Conservation (phyloP, 2,329 filamentous ascomycete genomes). For the Fonsecaea pedrosoi region DNA sequence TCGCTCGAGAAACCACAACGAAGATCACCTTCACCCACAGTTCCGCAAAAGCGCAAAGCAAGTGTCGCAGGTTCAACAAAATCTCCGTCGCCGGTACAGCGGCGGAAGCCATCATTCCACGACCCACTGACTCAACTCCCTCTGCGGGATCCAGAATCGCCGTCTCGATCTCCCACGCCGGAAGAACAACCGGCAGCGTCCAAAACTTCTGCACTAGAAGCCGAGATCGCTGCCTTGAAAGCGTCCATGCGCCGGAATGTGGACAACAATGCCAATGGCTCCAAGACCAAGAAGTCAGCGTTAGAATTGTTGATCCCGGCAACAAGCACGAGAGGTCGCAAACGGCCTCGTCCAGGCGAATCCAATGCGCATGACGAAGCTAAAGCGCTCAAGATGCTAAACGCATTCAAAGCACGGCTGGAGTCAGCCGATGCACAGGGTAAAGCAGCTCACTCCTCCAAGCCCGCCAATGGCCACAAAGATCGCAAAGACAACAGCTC, state of each 20-base stretch:
- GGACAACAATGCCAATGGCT: conserved; percentile 43
- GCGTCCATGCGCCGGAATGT: conserved; percentile 56
- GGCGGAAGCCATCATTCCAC: conserved; percentile 48
- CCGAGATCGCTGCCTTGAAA: conserved; percentile 54
- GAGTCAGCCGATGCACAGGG: conserved; percentile 55
- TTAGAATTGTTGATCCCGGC: conserved; percentile 57
- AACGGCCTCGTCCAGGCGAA: conserved; percentile 50
- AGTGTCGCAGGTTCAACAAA: conserved; percentile 23
- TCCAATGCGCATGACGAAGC: conserved; percentile 62
- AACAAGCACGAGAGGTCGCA: conserved; percentile 55
- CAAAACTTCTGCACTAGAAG: conserved; percentile 46
- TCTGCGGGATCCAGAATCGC: conserved; percentile 53
- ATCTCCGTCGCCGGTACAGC: conserved; percentile 39
- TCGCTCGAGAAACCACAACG: conserved; percentile 39
- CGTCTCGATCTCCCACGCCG: conserved; percentile 43
- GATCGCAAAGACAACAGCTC: conserved; percentile 7
- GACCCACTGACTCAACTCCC: conserved; percentile 54
- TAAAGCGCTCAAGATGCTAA: conserved; percentile 72
- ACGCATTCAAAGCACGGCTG: conserved; percentile 79
- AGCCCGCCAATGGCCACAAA: conserved; percentile 31
- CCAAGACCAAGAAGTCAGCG: conserved; percentile 52
- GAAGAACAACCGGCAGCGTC: conserved; percentile 42
- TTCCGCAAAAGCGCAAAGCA: conserved; percentile 37
- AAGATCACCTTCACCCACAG: conserved; percentile 45
- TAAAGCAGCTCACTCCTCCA: conserved; percentile 23